Conservation (phyloP, 2,329 filamentous ascomycete genomes). For the Paecilomyces sp. region DNA sequence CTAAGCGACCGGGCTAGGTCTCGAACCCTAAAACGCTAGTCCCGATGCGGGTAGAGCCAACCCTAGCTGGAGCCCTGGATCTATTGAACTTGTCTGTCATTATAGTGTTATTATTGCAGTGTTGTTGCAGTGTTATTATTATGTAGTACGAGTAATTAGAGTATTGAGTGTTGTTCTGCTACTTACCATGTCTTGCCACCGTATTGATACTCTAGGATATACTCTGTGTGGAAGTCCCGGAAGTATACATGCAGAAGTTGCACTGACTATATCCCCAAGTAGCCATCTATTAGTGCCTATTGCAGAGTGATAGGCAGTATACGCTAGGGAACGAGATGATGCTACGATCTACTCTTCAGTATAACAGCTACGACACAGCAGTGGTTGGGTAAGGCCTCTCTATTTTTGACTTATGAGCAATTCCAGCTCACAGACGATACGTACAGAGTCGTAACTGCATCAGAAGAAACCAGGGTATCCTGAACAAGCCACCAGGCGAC, state of each 20-base stretch:
- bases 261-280: no score
- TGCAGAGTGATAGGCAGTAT: no score
- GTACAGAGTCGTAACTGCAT: constrained; percentile 31
- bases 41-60: constrained; percentile 2
- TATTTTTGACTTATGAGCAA: not conserved
- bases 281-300: not conserved
- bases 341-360: not conserved
- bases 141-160: no score
- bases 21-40: constrained; percentile 30
- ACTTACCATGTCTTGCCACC: no score
- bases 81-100: not conserved
- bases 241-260: no score
- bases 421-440: constrained; percentile 18
- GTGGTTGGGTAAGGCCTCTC: not conserved
- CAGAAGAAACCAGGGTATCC: constrained; percentile 22
- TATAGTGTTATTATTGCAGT: not conserved
- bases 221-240: no score
- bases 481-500: constrained; percentile 16
- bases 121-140: no score
- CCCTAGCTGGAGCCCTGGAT: not conserved
- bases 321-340: not conserved
- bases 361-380: not conserved
- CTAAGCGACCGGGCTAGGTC: constrained; percentile 36
- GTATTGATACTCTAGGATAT: no score
- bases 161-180: no score